These are phyloP conservation scores for Termitomyces sp. DNA, from an alignment of 768 basidiomycete genomes.

Conservation along the genomic window DNA sequence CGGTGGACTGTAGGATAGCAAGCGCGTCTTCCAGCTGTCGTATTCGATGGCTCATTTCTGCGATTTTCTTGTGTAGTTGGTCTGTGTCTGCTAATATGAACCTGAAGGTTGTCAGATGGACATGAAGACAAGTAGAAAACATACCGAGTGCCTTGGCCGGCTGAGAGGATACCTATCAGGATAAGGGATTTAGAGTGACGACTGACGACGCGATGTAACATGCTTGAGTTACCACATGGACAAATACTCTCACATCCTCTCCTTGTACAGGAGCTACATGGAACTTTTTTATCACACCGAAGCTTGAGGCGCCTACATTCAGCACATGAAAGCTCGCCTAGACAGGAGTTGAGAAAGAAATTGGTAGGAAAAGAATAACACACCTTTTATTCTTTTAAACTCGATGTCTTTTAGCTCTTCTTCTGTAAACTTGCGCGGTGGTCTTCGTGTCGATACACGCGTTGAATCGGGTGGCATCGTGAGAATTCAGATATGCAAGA, in stretches of 20 bases:
- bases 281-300: conserved; percentile 47
- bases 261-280: conserved; percentile 46
- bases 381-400: conserved; percentile 43
- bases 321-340: conserved; percentile 50
- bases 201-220: neutral
- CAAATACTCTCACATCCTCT: conserved; percentile 63
- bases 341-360: neutral
- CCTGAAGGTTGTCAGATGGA: conserved; percentile 23
- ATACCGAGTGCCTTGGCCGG: conserved; percentile 47
- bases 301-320: conserved; percentile 49
- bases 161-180: conserved; percentile 38
- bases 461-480: conserved; percentile 41
- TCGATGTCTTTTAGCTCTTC: conserved; percentile 51
- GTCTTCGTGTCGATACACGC: conserved; percentile 30
- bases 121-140: neutral
- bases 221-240: conserved; percentile 39
- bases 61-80: conserved; percentile 60
- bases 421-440: conserved; percentile 40
- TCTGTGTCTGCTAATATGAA: conserved; percentile 66
- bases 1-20: conserved; percentile 52
- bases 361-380: conserved; percentile 10
- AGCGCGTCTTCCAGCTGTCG: conserved; percentile 66
- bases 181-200: neutral
- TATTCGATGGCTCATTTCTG: conserved; percentile 64
- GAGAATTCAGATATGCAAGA: neutral